Evolutionary conservation across 768 basidiomycete species (phyloP).

Genomic region (Boletus subparvulus): DNA sequence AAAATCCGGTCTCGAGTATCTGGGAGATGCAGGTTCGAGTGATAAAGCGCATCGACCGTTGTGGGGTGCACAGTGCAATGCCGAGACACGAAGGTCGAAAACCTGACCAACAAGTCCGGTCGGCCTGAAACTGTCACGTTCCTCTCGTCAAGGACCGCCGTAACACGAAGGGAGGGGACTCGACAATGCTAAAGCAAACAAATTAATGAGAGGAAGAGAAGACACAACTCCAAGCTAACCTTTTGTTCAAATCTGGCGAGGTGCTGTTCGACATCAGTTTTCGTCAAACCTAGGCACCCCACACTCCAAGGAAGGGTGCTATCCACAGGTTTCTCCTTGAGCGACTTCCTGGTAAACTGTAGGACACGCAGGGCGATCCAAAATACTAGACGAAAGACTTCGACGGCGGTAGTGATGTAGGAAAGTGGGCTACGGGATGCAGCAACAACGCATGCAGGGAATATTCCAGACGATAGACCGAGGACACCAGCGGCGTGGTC

Average conservation of each 20-base stretch:
- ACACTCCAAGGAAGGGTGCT: constrained; percentile 44
- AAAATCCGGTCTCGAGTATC: constrained; percentile 42
- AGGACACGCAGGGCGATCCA: constrained; percentile 50
- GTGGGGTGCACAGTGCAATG: constrained; percentile 42
- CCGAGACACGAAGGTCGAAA: constrained; percentile 39
- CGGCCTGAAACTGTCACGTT: constrained; percentile 59
- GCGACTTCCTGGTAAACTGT: constrained; percentile 30
- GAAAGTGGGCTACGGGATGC: constrained; percentile 40
- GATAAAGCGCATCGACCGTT: constrained; percentile 53
- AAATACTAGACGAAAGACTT: constrained; percentile 50
- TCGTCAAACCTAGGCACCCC: constrained; percentile 38
- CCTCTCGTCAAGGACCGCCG: constrained; percentile 47
- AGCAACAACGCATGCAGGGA: constrained; percentile 52
- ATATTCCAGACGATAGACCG: constrained; percentile 58
- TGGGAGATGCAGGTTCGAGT: constrained; percentile 32
- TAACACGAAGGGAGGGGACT: constrained; percentile 41
- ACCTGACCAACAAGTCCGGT: constrained; percentile 48
- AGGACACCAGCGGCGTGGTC: constrained; percentile 40
- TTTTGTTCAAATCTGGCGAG: constrained; percentile 26
- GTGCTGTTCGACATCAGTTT: constrained; percentile 22
- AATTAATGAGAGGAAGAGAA: neutral
- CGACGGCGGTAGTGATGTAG: constrained; percentile 45
- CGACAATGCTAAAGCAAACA: constrained; percentile 9
- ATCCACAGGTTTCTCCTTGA: constrained; percentile 23
- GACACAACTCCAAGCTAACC: constrained; percentile 5